A percentile compares a stretch with the other conserved stretches of the same genome.
phyloP scores from a whole-genome alignment of 2,329 filamentous ascomycete genomes.

The Ophiocordyceps unilateralis region DNA sequence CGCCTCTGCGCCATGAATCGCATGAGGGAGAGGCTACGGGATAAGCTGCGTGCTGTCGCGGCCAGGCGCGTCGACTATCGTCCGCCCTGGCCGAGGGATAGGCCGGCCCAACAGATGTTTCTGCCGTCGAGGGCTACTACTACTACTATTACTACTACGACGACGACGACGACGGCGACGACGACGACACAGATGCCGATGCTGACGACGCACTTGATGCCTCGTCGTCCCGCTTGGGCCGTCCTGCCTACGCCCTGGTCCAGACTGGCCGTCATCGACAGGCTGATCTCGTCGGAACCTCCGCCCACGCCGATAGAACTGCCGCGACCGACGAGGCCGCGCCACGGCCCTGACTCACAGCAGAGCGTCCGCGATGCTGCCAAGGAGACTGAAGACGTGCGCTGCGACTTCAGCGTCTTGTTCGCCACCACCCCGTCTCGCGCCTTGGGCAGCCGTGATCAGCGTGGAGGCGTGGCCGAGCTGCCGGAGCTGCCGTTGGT shows the following conservation, averaged over 20 bases:
- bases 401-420: conserved; percentile 35
- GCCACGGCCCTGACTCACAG: background rate
- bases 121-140: background rate
- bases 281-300: background rate
- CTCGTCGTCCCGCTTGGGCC: background rate
- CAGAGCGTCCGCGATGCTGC: background rate
- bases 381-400: conserved; percentile 31
- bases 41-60: background rate
- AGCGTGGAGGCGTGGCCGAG: background rate
- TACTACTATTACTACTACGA: background rate
- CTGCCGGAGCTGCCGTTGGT: background rate
- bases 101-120: background rate
- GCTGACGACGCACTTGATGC: background rate
- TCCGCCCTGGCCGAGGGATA: background rate
- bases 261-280: background rate
- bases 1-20: conserved; percentile 51
- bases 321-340: background rate
- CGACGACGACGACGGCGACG: background rate
- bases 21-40: conserved; percentile 25
- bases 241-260: background rate
- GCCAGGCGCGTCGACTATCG: background rate
- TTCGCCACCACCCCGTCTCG: conserved; percentile 12
- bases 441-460: background rate
- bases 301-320: conserved; percentile 1
- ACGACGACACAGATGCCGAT: background rate